These are phyloP conservation scores for Coleophoma eucalyptorum DNA, from an alignment of 2,329 filamentous ascomycete genomes.

Conservation along the genomic window DNA sequence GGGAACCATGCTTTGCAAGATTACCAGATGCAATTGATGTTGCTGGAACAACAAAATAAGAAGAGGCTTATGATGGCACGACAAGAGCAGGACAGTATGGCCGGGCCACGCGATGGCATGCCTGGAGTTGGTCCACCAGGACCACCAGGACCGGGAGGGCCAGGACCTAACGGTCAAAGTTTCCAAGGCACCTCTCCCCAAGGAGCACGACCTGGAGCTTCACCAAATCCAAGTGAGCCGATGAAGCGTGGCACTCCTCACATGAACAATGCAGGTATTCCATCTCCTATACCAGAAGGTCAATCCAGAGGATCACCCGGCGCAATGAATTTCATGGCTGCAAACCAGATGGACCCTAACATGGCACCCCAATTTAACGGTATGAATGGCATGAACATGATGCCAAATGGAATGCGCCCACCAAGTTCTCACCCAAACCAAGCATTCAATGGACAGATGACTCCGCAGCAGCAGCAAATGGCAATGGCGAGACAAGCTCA, in stretches of 20 bases:
- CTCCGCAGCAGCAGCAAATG: slow-evolving; percentile 48
- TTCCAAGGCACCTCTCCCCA: slow-evolving; percentile 71
- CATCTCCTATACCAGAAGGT: slow-evolving; percentile 69
- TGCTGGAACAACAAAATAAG: slow-evolving; percentile 84
- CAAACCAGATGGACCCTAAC: slow-evolving; percentile 55
- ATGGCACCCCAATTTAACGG: slow-evolving; percentile 55
- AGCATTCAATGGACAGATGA: slow-evolving; percentile 52
- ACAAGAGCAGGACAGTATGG: slow-evolving; percentile 67
- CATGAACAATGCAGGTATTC: slow-evolving; percentile 64
- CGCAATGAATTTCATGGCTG: slow-evolving; percentile 51
- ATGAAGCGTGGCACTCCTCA: slow-evolving; percentile 77
- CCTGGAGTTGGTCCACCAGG: slow-evolving; percentile 48
- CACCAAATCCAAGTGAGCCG: slow-evolving; percentile 73
- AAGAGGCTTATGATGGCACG: slow-evolving; percentile 81
- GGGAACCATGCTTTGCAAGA: slow-evolving; percentile 77
- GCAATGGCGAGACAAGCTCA: slow-evolving; percentile 45
- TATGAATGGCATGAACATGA: slow-evolving; percentile 51
- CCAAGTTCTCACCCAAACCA: slow-evolving; percentile 62
- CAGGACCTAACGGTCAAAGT: slow-evolving; percentile 53
- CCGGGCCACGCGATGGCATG: slow-evolving; percentile 38
- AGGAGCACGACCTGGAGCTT: slow-evolving; percentile 62
- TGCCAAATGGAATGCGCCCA: slow-evolving; percentile 64
- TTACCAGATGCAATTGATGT: slow-evolving; percentile 87
- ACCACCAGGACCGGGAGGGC: slow-evolving; percentile 51
- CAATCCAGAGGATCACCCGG: slow-evolving; percentile 64